These are phyloP conservation scores for Lactarius pseudohatsudake DNA, from an alignment of 768 basidiomycete genomes.

Conservation along the genomic window DNA sequence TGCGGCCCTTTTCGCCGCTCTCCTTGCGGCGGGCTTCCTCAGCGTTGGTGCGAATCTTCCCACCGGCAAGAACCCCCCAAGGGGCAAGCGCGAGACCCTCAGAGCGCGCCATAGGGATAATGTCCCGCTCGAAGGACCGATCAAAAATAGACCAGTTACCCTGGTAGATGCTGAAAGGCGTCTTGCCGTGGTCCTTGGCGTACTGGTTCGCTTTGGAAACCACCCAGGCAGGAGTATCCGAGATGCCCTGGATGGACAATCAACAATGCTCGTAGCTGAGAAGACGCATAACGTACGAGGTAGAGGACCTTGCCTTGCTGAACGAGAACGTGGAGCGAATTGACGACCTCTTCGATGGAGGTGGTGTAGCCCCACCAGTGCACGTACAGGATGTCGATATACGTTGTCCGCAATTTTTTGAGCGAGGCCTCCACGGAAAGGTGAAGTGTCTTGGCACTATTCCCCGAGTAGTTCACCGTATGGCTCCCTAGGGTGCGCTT, in stretches of 20 bases:
- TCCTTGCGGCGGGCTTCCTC: conserved; percentile 37
- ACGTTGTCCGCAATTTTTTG: conserved; percentile 46
- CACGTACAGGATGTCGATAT: conserved; percentile 49
- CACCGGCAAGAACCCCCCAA: conserved; percentile 42
- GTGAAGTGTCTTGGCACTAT: conserved; percentile 43
- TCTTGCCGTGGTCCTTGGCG: conserved; percentile 40
- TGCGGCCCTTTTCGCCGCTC: conserved; percentile 41
- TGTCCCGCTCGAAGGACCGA: conserved; percentile 43
- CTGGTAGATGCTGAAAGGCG: conserved; percentile 39
- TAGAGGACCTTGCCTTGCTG: conserved; percentile 47
- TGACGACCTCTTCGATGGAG: conserved; percentile 57
- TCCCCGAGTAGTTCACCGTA: conserved; percentile 41
- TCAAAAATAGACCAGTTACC: conserved; percentile 39
- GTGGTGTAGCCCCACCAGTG: conserved; percentile 56
- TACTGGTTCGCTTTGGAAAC: conserved; percentile 43
- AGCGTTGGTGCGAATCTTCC: conserved; percentile 41
- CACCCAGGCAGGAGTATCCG: conserved; percentile 40
- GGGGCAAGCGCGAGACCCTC: conserved; percentile 44
- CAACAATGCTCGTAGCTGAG: neutral
- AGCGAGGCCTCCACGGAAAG: conserved; percentile 43
- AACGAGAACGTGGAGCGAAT: conserved; percentile 51
- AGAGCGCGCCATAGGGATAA: conserved; percentile 39
- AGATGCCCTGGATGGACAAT: conserved; percentile 8
- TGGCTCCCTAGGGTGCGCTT: conserved; percentile 31
- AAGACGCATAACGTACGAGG: conserved; percentile 26